Evolutionary conservation across 2,329 filamentous ascomycete species (phyloP).

Genomic region (Penicillium brevicompactum): DNA sequence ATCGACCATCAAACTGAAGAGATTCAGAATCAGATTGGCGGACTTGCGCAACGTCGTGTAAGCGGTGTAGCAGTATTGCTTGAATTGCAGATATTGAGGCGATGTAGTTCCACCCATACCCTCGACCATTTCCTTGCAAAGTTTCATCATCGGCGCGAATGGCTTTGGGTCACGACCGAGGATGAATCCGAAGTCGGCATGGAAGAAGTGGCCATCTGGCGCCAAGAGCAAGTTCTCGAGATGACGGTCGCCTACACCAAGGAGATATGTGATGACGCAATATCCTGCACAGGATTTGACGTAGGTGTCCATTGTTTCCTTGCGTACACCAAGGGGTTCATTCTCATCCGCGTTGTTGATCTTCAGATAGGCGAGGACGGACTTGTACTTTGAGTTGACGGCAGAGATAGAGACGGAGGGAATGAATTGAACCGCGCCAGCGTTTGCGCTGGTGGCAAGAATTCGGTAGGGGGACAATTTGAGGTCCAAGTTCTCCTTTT

Average conservation of each 20-base stretch:
- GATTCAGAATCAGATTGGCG: constrained; percentile 85
- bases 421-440: constrained; percentile 91
- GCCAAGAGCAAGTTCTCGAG: constrained; percentile 91
- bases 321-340: constrained; percentile 81
- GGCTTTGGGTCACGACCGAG: constrained; percentile 96
- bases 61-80: constrained; percentile 93
- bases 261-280: constrained; percentile 96
- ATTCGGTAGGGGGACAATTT: constrained; percentile 97
- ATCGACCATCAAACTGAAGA: constrained; percentile 96
- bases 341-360: constrained; percentile 85
- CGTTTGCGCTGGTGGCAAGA: constrained; percentile 84
- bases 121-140: constrained; percentile 97
- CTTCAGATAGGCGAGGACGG: constrained; percentile 77
- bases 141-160: constrained; percentile 95
- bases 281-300: constrained; percentile 96
- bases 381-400: constrained; percentile 80
- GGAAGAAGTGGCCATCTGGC: constrained; percentile 93
- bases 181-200: constrained; percentile 98
- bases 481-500: constrained; percentile 93
- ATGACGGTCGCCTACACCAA: constrained; percentile 94
- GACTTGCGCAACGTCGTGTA: constrained; percentile 90
- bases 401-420: constrained; percentile 81
- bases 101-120: constrained; percentile 88
- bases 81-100: constrained; percentile 83
- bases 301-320: constrained; percentile 92